Evolutionary conservation across 352 stramenopile genomes (phyloP).

Genomic region (Phytophthora ohioensis): DNA sequence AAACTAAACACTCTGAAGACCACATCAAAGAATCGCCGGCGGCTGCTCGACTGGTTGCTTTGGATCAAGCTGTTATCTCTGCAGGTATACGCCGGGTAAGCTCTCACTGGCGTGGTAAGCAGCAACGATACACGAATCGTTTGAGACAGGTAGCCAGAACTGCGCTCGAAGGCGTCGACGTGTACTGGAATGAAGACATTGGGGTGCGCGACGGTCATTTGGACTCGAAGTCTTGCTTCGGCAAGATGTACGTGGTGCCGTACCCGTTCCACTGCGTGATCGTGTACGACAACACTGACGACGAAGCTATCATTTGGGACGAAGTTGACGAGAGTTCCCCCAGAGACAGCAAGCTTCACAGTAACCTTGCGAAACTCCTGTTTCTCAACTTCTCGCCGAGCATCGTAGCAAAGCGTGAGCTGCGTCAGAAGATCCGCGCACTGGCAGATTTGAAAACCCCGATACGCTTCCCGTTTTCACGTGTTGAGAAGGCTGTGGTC

Average conservation of each 20-base stretch:
- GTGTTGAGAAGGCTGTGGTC: conserved; percentile 37
- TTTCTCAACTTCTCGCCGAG: conserved; percentile 45
- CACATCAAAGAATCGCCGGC: conserved; percentile 12
- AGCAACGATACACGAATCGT: conserved; percentile 28
- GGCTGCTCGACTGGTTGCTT: conserved; percentile 14
- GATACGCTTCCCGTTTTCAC: conserved; percentile 43
- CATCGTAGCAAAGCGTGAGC: conserved; percentile 28
- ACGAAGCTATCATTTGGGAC: conserved; percentile 50
- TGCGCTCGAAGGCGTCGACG: conserved; percentile 55
- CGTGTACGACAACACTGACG: conserved; percentile 53
- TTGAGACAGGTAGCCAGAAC: conserved; percentile 35
- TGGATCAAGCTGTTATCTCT: conserved; percentile 41
- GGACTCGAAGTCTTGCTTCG: conserved; percentile 49
- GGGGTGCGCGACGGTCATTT: conserved; percentile 44
- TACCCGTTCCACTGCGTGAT: conserved; percentile 63
- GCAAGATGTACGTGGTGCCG: conserved; percentile 56
- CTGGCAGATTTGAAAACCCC: conserved; percentile 24
- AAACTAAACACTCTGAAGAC: conserved; percentile 5
- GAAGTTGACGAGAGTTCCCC: conserved; percentile 16
- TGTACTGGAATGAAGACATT: conserved; percentile 47
- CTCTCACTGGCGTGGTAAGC: conserved; percentile 46
- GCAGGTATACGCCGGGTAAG: conserved; percentile 46
- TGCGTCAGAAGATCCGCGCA: conserved; percentile 47
- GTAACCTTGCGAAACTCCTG: conserved; percentile 38
- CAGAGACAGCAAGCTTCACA: conserved; percentile 19